Conservation (phyloP, 208 protist genomes). For the Crithidia expoeki region DNA sequence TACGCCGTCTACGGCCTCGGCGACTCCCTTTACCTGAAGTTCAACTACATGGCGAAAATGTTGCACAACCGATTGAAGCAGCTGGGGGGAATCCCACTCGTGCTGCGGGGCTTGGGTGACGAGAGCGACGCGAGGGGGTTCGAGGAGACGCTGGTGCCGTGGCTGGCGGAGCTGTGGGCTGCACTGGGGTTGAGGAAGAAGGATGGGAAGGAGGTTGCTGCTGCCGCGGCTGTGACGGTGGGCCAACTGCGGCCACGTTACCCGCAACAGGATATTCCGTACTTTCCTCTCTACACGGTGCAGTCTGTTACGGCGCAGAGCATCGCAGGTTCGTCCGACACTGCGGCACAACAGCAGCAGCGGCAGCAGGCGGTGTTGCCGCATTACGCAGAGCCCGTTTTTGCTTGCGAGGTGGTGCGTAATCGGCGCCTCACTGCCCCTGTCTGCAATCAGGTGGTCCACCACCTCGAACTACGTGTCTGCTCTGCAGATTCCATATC, state of each 20-base stretch:
- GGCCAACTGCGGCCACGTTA: not conserved
- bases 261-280: conserved; percentile 25
- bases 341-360: not conserved
- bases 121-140: conserved; percentile 89
- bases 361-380: too few relatives aligned
- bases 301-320: not conserved
- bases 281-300: conserved; percentile 34
- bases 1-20: conserved; percentile 93
- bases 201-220: not conserved
- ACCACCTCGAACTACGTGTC: conserved; percentile 53
- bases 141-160: conserved; percentile 73
- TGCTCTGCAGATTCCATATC: not conserved
- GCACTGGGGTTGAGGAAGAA: conserved; percentile 37
- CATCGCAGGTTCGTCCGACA: not conserved
- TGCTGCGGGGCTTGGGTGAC: conserved; percentile 87
- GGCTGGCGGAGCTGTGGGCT: conserved; percentile 67
- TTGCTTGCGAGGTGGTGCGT: conserved; percentile 41
- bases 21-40: conserved; percentile 90
- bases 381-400: conserved; percentile 35
- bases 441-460: conserved; percentile 71
- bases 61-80: conserved; percentile 89
- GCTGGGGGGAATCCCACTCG: conserved; percentile 73
- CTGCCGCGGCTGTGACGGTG: not conserved
- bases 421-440: conserved; percentile 62
- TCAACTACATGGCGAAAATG: conserved; percentile 94